These are phyloP conservation scores for Phytophthora boehmeriae DNA, from an alignment of 352 stramenopile genomes.

Conservation along the genomic window DNA sequence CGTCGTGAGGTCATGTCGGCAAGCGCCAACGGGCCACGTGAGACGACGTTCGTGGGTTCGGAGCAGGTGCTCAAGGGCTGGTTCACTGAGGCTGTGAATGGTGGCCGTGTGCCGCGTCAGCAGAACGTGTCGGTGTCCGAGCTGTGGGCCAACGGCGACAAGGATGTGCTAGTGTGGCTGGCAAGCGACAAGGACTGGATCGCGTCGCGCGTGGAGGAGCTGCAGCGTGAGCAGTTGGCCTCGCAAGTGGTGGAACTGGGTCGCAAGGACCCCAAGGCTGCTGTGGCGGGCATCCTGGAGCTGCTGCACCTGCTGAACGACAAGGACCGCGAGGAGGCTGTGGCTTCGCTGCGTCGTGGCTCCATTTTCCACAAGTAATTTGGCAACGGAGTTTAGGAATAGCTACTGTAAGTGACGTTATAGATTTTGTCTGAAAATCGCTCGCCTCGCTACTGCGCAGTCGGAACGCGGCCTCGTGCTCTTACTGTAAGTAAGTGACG, in stretches of 20 bases:
- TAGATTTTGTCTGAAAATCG: conserved; percentile 13
- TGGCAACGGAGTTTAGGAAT: conserved; percentile 9
- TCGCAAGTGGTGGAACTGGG: conserved; percentile 81
- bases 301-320: conserved; percentile 81
- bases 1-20: conserved; percentile 59
- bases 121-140: conserved; percentile 70
- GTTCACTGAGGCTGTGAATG: conserved; percentile 86
- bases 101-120: conserved; percentile 64
- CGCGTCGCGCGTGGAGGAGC: conserved; percentile 50
- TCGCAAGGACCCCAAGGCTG: conserved; percentile 80
- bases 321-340: conserved; percentile 87
- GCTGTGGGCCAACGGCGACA: conserved; percentile 71
- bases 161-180: conserved; percentile 84
- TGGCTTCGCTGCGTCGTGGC: conserved; percentile 76
- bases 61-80: conserved; percentile 77
- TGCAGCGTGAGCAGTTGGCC: conserved; percentile 75
- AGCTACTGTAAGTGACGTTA: conserved; percentile 28
- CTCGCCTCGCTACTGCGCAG: too few relatives aligned
- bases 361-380: conserved; percentile 87
- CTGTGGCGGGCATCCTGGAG: conserved; percentile 84
- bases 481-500: conserved; percentile 26
- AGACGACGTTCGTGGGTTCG: conserved; percentile 52
- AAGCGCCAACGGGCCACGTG: conserved; percentile 35
- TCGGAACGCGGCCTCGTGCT: too few relatives aligned
- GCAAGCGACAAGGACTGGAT: conserved; percentile 84